These are phyloP conservation scores for Tolypocladium ovalisporum DNA, from an alignment of 2,329 filamentous ascomycete genomes.

Conservation along the genomic window DNA sequence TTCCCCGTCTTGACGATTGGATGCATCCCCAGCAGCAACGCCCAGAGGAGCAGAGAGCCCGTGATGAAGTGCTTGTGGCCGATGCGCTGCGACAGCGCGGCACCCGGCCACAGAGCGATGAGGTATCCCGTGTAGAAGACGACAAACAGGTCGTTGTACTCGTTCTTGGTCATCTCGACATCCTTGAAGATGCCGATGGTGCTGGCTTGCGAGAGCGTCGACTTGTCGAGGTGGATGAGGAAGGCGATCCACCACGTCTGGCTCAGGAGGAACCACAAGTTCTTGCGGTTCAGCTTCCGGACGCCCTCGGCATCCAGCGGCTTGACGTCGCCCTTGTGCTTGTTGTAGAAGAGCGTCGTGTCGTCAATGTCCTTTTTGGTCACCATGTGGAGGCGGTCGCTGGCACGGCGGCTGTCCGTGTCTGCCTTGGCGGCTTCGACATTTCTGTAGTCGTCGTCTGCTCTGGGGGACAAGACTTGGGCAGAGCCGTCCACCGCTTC, in stretches of 20 bases:
- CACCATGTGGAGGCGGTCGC: constrained; percentile 3
- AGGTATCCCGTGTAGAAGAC: constrained; percentile 13
- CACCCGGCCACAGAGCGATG: constrained; percentile 12
- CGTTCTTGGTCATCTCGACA: constrained; percentile 9
- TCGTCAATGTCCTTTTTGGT: constrained; percentile 10
- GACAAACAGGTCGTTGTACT: constrained; percentile 12
- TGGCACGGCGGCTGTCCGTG: background rate
- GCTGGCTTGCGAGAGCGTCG: constrained; percentile 11
- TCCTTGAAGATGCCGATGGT: constrained; percentile 16
- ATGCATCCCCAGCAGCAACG: constrained; percentile 11
- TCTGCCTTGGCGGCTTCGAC: background rate
- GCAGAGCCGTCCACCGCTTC: background rate
- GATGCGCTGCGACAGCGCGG: constrained; percentile 9
- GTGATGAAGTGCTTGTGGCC: constrained; percentile 13
- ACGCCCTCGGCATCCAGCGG: constrained; percentile 4
- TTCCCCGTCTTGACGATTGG: constrained; percentile 10
- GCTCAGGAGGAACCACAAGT: constrained; percentile 12
- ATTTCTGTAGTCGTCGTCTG: background rate
- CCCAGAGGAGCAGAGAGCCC: constrained; percentile 11
- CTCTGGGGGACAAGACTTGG: background rate
- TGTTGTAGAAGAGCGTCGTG: constrained; percentile 12
- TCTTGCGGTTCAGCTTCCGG: constrained; percentile 7
- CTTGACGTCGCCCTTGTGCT: constrained; percentile 7
- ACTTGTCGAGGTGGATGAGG: constrained; percentile 14
- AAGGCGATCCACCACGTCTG: constrained; percentile 13